Conservation (phyloP, 2,329 filamentous ascomycete genomes). For the Catunica adiposa region DNA sequence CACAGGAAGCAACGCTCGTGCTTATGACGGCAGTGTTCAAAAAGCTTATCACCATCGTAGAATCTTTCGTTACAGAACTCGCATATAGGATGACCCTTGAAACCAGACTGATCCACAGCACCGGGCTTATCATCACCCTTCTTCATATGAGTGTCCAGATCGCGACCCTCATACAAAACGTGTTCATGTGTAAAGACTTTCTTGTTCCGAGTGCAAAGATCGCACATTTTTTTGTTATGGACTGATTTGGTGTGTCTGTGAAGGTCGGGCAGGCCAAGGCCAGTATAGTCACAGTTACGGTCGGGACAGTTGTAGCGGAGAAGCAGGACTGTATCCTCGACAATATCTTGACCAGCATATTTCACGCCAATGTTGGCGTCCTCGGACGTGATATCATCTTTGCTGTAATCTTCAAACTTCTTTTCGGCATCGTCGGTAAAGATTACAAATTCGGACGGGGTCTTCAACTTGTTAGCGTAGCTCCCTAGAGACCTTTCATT, state of each 20-base stretch:
- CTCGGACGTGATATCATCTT: conserved; percentile 54
- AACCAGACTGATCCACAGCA: conserved; percentile 80
- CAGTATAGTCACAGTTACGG: conserved; percentile 61
- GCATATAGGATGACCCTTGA: conserved; percentile 89
- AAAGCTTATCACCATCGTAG: conserved; percentile 91
- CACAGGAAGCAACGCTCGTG: conserved; percentile 94
- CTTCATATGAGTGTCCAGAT: conserved; percentile 74
- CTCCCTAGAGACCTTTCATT: neutral
- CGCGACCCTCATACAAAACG: conserved; percentile 67
- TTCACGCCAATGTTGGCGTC: conserved; percentile 82
- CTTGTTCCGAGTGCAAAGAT: conserved; percentile 82
- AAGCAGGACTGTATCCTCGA: conserved; percentile 75
- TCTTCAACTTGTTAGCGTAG: conserved; percentile 25
- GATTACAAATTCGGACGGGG: conserved; percentile 63
- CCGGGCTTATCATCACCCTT: conserved; percentile 84
- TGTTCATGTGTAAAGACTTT: conserved; percentile 98
- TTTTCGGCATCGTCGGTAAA: conserved; percentile 78
- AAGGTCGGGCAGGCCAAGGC: conserved; percentile 43
- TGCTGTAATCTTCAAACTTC: conserved; percentile 67
- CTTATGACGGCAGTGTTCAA: conserved; percentile 79
- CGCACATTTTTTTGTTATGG: conserved; percentile 81
- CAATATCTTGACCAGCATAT: conserved; percentile 77
- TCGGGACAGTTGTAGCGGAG: conserved; percentile 93
- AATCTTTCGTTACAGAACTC: conserved; percentile 84
- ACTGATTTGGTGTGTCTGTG: conserved; percentile 63